Evolutionary conservation across 768 basidiomycete species (phyloP).

Genomic region (Psilocybe azurescens): DNA sequence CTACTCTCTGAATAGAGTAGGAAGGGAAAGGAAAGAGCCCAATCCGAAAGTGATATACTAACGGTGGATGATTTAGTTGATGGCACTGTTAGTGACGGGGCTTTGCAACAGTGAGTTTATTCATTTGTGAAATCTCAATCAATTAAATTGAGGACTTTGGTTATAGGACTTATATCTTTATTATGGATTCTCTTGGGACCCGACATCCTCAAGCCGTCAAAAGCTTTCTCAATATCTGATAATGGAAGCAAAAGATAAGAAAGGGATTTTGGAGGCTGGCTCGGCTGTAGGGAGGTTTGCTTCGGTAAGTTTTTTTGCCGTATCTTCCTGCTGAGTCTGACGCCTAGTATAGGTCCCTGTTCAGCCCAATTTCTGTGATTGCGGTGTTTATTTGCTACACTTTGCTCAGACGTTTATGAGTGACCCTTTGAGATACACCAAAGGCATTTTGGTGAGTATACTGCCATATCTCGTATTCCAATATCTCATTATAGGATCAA

Average conservation of each 20-base stretch:
- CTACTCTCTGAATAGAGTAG: constrained; percentile 14
- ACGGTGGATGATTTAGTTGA: constrained; percentile 7
- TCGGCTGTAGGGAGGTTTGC: constrained; percentile 54
- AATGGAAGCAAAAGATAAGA: constrained; percentile 81
- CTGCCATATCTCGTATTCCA: not conserved
- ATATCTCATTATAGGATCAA: not conserved
- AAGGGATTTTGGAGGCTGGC: constrained; percentile 39
- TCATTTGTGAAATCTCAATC: not conserved
- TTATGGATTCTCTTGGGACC: constrained; percentile 86
- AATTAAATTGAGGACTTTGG: not conserved
- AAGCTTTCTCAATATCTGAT: constrained; percentile 71
- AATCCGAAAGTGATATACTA: not conserved
- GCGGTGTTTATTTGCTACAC: constrained; percentile 91
- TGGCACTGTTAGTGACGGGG: constrained; percentile 6
- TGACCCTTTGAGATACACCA: constrained; percentile 56
- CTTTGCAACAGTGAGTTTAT: constrained; percentile 17
- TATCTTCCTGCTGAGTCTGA: not conserved
- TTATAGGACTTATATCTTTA: constrained; percentile 81
- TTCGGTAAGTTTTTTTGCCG: constrained; percentile 42
- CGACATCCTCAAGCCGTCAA: constrained; percentile 71
- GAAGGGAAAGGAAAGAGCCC: constrained; percentile 27
- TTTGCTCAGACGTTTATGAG: constrained; percentile 80
- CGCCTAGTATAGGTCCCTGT: constrained; percentile 69
- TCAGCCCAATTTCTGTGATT: constrained; percentile 92
- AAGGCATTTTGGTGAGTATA: constrained; percentile 51